Conservation (phyloP, 768 basidiomycete species). For the Mycena epipterygia region DNA sequence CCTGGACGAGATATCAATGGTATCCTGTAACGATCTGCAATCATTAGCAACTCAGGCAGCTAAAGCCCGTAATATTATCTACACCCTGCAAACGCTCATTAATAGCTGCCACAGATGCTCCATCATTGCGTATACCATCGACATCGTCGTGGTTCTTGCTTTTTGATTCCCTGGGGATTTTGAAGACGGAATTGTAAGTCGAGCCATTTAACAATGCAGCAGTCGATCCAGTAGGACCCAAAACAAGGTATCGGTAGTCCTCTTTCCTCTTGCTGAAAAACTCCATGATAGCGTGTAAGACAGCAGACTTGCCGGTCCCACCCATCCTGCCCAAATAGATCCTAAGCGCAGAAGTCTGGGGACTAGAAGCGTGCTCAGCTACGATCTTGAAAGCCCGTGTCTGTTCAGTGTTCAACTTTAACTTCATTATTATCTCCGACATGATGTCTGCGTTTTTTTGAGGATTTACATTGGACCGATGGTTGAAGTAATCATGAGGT, state of each 20-base stretch:
- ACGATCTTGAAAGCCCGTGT: constrained; percentile 44
- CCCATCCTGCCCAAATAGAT: constrained; percentile 46
- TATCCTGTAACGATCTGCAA: constrained; percentile 46
- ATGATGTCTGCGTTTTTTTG: not conserved
- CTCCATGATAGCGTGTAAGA: constrained; percentile 29
- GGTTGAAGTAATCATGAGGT: constrained; percentile 34
- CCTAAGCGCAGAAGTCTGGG: constrained; percentile 31
- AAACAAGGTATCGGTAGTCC: not conserved
- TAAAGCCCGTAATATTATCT: constrained; percentile 59
- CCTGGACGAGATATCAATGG: constrained; percentile 44
- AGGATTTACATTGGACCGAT: constrained; percentile 14
- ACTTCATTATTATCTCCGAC: constrained; percentile 31
- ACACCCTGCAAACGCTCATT: constrained; percentile 33
- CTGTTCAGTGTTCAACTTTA: constrained; percentile 48
- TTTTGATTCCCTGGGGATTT: constrained; percentile 33
- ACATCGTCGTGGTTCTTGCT: not conserved
- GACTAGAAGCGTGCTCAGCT: constrained; percentile 37
- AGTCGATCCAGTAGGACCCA: constrained; percentile 39
- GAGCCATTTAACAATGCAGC: constrained; percentile 39
- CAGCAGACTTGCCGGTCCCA: constrained; percentile 44
- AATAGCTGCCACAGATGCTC: constrained; percentile 10
- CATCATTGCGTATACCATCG: not conserved
- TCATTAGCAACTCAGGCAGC: constrained; percentile 59
- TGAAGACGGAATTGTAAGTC: constrained; percentile 42
- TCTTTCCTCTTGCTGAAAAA: constrained; percentile 29